Base-by-base conservation (phyloP, 1,284 basidiomycete genomes). In the Apiotrichum siamense region DNA sequence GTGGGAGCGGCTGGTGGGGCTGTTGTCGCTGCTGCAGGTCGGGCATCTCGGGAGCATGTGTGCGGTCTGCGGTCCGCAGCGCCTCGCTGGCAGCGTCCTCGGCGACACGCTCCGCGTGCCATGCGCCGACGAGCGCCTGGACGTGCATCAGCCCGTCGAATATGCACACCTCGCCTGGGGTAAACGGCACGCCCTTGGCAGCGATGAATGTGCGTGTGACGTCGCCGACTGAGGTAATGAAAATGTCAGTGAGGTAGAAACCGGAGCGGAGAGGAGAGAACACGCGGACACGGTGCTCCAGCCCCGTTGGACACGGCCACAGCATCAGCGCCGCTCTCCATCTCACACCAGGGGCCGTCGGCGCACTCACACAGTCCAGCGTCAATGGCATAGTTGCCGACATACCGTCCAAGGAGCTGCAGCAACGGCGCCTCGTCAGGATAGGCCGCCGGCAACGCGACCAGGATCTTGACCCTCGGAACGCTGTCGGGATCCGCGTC, bases 131-230 rank as follows among this genome's bases (percentile, higher is more conserved):
- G 24, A 78, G 76, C 45, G 86, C 83, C 39, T 86, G 75, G n/a
- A 86, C 82, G 66, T 80, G 83, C 64, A 88, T 85, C 11, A 92
- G 74, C 11, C 90, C 89, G 59, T 94, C 90, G 66, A 93, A 94
- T 15, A 93, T 86, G 63, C 87, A 89, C 13, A 89, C 83, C 2
- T 79, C 79, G 44, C 84, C 88, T 18, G 82, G 75, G 1, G 77
- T 76, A 81, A 86, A 91, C 52, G 87, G 82, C 10, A 87, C 80
- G 7, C 86, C 87, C 44, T 79, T 80, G 18, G 78, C 68, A 2
- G 88, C 87, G 52, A 92, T 88, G 71, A 83, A 93, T 0, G 87
- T 91, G 33, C 86, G 81, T 10, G 91, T 79, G 29, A 91, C 79
- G 10, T 80, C 80, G 18, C 88, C 88, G 66, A 91, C 72, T 74